A percentile compares a stretch with the other conserved stretches of the same genome.
phyloP scores from a whole-genome alignment of 305 asterid species.

The Solanum hybrid region DNA sequence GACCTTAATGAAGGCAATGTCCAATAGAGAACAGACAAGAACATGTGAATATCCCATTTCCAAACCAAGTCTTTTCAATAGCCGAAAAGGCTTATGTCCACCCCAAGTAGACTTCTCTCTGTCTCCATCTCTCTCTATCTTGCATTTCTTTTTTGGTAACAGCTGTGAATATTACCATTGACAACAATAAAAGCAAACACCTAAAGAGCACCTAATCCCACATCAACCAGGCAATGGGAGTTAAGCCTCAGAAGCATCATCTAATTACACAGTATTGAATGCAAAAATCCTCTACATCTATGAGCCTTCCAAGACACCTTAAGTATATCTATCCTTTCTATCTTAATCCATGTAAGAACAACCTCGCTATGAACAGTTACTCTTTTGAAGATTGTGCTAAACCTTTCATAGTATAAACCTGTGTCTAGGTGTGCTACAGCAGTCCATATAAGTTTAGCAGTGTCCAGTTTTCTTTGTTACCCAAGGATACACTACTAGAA shows the following conservation, averaged over 20 bases:
- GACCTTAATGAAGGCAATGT: neutral
- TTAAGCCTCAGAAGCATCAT: neutral
- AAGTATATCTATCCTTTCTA: neutral
- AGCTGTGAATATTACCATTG: neutral
- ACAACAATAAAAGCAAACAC: neutral
- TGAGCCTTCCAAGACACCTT: neutral
- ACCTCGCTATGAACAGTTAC: neutral
- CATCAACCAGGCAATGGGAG: neutral
- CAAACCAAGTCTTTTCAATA: neutral
- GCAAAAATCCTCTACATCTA: neutral
- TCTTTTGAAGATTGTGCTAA: neutral
- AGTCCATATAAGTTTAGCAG: neutral
- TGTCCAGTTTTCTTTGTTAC: neutral
- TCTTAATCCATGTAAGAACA: neutral
- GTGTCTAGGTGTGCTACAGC: neutral
- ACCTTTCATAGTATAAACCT: neutral
- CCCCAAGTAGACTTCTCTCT: neutral
- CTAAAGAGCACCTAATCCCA: neutral
- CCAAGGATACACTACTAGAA: neutral
- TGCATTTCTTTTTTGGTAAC: neutral
- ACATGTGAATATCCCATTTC: neutral
- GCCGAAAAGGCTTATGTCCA: neutral
- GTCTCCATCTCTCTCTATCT: neutral
- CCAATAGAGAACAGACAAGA: neutral
- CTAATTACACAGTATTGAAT: neutral